phyloP scores from a whole-genome alignment of 1,139 yeast genomes.

The Taphrina confusa region DNA sequence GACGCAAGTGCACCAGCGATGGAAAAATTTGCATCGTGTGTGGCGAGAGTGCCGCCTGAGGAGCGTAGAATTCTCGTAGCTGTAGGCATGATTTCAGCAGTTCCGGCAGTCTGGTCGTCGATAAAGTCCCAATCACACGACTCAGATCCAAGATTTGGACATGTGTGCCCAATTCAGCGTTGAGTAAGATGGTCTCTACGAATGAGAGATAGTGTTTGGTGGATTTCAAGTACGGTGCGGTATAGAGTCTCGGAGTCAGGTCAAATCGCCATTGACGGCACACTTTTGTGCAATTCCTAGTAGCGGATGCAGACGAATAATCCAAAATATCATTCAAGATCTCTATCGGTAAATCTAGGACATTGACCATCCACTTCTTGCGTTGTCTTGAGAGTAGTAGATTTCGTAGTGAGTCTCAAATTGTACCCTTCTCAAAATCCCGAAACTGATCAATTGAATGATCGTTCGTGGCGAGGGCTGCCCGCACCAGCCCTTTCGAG shows the following conservation, averaged over 20 bases:
- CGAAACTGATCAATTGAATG: too few species aligned
- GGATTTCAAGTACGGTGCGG: background rate
- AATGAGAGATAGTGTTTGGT: background rate
- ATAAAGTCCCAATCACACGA: slow-evolving; percentile 21
- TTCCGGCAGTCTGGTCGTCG: slow-evolving; percentile 13
- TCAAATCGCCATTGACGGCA: slow-evolving; percentile 10
- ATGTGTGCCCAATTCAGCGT: background rate
- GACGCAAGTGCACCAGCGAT: background rate
- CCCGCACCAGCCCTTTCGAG: too few species aligned
- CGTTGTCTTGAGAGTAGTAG: too few species aligned
- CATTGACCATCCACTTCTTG: background rate
- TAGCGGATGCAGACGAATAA: background rate
- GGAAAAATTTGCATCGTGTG: slow-evolving; percentile 25
- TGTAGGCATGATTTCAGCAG: slow-evolving; percentile 1
- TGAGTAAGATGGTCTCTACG: slow-evolving; percentile 8
- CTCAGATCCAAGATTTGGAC: slow-evolving; percentile 23
- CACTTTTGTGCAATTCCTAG: background rate
- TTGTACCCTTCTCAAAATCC: too few species aligned
- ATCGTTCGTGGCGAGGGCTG: too few species aligned
- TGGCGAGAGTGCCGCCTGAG: slow-evolving; percentile 31
- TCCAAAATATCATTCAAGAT: slow-evolving; percentile 4
- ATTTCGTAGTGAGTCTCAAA: too few species aligned
- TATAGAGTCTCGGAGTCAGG: background rate
- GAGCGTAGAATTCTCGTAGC: slow-evolving; percentile 12
- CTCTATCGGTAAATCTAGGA: slow-evolving; percentile 12